Base-by-base conservation (phyloP, 345 rosid species). In the Xanthoceras sorbifolium region DNA sequence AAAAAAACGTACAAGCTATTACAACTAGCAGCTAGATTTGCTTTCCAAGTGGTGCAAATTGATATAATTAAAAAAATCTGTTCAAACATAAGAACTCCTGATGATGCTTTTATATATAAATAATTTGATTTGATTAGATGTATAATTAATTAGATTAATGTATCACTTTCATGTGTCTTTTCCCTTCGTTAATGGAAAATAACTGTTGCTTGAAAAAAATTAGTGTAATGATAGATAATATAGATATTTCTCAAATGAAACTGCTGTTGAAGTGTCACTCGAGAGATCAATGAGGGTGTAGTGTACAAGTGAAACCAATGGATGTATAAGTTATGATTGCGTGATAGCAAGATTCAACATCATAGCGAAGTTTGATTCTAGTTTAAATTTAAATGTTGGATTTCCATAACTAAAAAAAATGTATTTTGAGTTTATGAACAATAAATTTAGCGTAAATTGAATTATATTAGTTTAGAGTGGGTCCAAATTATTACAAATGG, bases 1-100 rank as follows among this genome's bases (percentile, higher is more conserved):
- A n/a, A n/a, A n/a, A n/a, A 60, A 25, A 55, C 59, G 59, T 73
- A 42, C 67, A 73, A 61, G 68, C 26, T 40, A 40, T 55, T 55
- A n/a, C 28, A 23, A 20, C 26, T n/a, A 22, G 1, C 42, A 6
- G 2, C 25, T 28, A 18, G 26, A 42, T 20, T 62, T 61, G 22
- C 23, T 42, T 61, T 62, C 20, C 11, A 42, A 73, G 28, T 42
- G 11, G 44, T 5, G 64, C 55, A 64, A 38, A 38, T 67, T 38
- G 42, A 38, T 6, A 38, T 38, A n/a, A n/a, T n/a, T n/a, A n/a
- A n/a, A n/a, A n/a, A n/a, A 23, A 70, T 70, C 34, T 54, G 46
- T 70, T 50, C 17, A 1, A 52, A 40, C 55, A 22, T 4, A 18
- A 1, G 3, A 11, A 38, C 6, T 4, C n/a, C 11, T 67, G 26